Evolutionary conservation across 2,329 filamentous ascomycete species (phyloP).

Genomic region (Ophiosphaerella herpotricha): DNA sequence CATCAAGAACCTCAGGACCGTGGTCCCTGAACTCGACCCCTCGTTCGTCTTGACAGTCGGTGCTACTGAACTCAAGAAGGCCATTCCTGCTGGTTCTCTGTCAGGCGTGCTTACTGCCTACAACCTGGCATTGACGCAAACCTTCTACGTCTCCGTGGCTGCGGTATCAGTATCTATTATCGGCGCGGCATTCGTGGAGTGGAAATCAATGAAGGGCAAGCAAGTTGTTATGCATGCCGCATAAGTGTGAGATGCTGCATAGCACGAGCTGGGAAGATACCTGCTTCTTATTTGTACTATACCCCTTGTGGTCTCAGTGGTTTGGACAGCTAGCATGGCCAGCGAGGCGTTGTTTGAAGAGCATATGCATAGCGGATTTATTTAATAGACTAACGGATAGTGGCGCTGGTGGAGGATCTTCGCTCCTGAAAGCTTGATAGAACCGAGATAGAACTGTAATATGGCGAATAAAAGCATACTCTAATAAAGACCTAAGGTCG

Average conservation of each 20-base stretch:
- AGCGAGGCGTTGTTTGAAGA: neutral
- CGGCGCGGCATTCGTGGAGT: conserved; percentile 63
- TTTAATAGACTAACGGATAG: conserved; percentile 2
- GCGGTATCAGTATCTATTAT: conserved; percentile 60
- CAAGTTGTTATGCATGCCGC: conserved; percentile 47
- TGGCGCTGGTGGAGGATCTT: neutral
- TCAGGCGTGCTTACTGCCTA: conserved; percentile 64
- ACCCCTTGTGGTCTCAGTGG: conserved; percentile 2
- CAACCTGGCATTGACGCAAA: conserved; percentile 62
- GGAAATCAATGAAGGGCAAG: conserved; percentile 68
- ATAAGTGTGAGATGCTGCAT: conserved; percentile 11
- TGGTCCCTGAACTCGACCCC: conserved; percentile 50
- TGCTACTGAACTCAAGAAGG: conserved; percentile 62
- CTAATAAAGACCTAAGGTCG: too few species aligned
- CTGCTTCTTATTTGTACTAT: conserved; percentile 7
- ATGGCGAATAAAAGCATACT: too few species aligned
- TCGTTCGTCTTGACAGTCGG: conserved; percentile 52
- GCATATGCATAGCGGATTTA: neutral
- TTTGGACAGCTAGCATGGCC: neutral
- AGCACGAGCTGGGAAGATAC: conserved; percentile 15
- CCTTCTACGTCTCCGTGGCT: conserved; percentile 65
- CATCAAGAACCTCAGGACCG: conserved; percentile 45
- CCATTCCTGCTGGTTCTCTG: conserved; percentile 58
- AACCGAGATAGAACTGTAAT: neutral
- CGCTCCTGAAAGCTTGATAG: neutral